Evolutionary conservation across 78 protist genomes (phyloP).

Genomic region (Ministeria vibrans): DNA sequence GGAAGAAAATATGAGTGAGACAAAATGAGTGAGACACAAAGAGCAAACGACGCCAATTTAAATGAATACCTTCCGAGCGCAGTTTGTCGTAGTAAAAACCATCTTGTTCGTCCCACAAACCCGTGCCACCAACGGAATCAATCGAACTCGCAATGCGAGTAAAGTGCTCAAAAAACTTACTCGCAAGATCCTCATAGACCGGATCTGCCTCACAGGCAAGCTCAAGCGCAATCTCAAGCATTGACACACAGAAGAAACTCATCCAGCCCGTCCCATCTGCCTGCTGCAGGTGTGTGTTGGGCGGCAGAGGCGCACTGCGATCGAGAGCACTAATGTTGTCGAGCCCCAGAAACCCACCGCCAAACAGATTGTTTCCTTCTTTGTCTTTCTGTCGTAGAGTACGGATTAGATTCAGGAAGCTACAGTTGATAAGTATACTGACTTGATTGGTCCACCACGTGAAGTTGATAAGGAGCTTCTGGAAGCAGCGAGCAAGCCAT

Average conservation of each 20-base stretch:
- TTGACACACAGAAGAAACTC: constrained; percentile 57
- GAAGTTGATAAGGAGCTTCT: constrained; percentile 65
- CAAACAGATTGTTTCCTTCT: background rate
- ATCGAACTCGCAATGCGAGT: constrained; percentile 28
- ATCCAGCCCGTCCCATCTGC: constrained; percentile 67
- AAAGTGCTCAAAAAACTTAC: constrained; percentile 74
- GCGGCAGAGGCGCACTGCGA: constrained; percentile 33
- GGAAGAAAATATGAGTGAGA: too few species aligned
- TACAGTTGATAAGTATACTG: background rate
- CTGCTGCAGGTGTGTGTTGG: constrained; percentile 20
- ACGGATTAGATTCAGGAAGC: background rate
- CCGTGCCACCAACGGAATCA: constrained; percentile 28
- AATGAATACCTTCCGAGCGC: background rate
- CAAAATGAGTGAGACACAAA: too few species aligned
- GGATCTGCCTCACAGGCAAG: constrained; percentile 37
- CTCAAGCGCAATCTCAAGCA: constrained; percentile 64
- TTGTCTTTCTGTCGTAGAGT: background rate
- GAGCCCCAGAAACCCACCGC: constrained; percentile 36
- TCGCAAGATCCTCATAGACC: constrained; percentile 59
- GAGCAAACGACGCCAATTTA: too few species aligned
- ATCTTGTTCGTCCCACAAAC: constrained; percentile 55
- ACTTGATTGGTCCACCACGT: constrained; percentile 52
- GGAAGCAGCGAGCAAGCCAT: constrained; percentile 52
- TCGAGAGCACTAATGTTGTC: constrained; percentile 67
- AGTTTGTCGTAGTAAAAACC: constrained; percentile 61